phyloP scores from a whole-genome alignment of 1,284 basidiomycete genomes.

The Bondarzewia mesenterica region DNA sequence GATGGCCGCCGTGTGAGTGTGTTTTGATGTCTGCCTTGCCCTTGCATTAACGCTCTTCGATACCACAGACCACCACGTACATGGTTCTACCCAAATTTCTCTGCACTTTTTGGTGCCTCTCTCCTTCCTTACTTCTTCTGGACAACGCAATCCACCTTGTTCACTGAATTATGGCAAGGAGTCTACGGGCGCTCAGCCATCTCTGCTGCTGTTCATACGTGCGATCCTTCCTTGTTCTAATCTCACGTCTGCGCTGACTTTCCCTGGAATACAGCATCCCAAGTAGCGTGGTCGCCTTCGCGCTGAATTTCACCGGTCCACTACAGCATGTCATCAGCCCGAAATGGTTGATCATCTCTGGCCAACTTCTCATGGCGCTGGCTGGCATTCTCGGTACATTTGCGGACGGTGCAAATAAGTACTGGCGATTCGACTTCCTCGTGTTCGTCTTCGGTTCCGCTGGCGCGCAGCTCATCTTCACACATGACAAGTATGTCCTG shows the following conservation, averaged over 20 bases:
- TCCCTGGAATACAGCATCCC: slow-evolving; percentile 26
- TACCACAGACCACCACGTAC: slow-evolving; percentile 25
- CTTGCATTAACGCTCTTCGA: background rate
- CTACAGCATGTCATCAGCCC: slow-evolving; percentile 29
- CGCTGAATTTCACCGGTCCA: slow-evolving; percentile 29
- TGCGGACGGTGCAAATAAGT: slow-evolving; percentile 30
- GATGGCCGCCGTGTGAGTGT: slow-evolving; percentile 13
- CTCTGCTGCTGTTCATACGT: slow-evolving; percentile 25
- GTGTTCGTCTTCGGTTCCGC: slow-evolving; percentile 37
- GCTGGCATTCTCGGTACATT: slow-evolving; percentile 36
- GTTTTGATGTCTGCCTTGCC: slow-evolving; percentile 11
- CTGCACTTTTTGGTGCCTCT: slow-evolving; percentile 27
- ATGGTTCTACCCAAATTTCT: slow-evolving; percentile 32
- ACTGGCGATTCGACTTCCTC: slow-evolving; percentile 42
- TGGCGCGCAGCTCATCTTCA: slow-evolving; percentile 27
- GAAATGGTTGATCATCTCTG: slow-evolving; percentile 37
- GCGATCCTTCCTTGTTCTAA: slow-evolving; percentile 1
- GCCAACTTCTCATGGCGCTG: slow-evolving; percentile 27
- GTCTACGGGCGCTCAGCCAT: slow-evolving; percentile 27
- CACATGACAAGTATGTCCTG: slow-evolving; percentile 26
- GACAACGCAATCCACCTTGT: slow-evolving; percentile 21
- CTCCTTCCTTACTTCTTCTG: slow-evolving; percentile 34
- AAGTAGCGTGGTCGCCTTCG: slow-evolving; percentile 29
- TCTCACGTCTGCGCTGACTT: slow-evolving; percentile 4
- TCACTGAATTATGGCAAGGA: slow-evolving; percentile 28